These are phyloP conservation scores for Paraphaeosphaeria minitans DNA, from an alignment of 2,329 filamentous ascomycete genomes.

Conservation along the genomic window DNA sequence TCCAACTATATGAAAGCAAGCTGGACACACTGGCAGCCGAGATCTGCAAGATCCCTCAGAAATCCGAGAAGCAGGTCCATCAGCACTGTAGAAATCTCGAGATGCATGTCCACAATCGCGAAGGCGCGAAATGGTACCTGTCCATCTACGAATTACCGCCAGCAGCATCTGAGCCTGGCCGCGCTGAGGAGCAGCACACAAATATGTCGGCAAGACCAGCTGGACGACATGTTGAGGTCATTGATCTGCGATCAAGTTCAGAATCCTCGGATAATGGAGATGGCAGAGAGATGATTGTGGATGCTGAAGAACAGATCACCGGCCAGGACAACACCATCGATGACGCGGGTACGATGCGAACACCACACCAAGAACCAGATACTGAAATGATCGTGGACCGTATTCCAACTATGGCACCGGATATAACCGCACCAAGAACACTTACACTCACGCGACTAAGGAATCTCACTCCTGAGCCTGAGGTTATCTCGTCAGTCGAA, in stretches of 20 bases:
- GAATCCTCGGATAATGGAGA: slow-evolving; percentile 3
- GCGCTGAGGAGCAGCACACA: not conserved
- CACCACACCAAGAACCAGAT: not conserved
- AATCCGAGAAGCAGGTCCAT: slow-evolving; percentile 57
- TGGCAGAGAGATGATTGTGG: not conserved
- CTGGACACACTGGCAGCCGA: slow-evolving; percentile 27
- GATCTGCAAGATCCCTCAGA: slow-evolving; percentile 52
- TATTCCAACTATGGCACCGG: not conserved
- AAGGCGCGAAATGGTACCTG: slow-evolving; percentile 56
- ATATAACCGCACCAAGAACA: not conserved
- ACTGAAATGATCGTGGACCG: not conserved
- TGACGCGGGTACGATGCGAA: not conserved
- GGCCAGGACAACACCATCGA: not conserved
- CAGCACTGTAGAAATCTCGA: slow-evolving; percentile 66
- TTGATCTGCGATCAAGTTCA: slow-evolving; percentile 28
- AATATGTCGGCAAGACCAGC: too few relatives aligned
- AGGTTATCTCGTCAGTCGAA: not conserved
- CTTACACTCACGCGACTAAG: not conserved
- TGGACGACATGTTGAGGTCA: slow-evolving; percentile 12
- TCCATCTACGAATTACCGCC: slow-evolving; percentile 22
- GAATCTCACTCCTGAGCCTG: not conserved
- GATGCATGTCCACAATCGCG: slow-evolving; percentile 65
- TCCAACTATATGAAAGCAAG: slow-evolving; percentile 21
- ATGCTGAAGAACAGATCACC: not conserved
- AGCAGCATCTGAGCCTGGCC: not conserved